Percentiles rank a stretch among this genome's conserved stretches.
phyloP scores from a whole-genome alignment of 177 flowering plant species.

The Vitis hybrid region DNA sequence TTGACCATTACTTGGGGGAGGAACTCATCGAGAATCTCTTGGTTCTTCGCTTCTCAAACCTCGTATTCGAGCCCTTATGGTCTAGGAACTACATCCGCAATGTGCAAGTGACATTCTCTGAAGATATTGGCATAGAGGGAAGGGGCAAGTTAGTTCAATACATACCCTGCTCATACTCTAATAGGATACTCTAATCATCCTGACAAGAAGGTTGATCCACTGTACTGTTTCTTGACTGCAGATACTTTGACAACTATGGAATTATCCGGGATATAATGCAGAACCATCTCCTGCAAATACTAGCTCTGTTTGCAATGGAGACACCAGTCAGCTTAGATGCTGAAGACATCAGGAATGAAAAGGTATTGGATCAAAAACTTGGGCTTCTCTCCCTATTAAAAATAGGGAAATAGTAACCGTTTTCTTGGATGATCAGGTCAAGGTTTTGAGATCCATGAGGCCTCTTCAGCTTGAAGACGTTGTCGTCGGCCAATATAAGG shows the following conservation, averaged over 20 bases:
- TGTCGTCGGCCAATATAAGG: slow-evolving; percentile 48
- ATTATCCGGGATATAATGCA: slow-evolving; percentile 23
- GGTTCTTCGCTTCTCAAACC: slow-evolving; percentile 31
- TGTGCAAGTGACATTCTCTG: slow-evolving; percentile 29
- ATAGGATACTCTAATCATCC: no score
- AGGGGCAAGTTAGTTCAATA: slow-evolving; percentile 18
- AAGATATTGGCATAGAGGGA: slow-evolving; percentile 27
- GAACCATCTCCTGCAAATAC: slow-evolving; percentile 25
- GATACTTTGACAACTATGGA: slow-evolving; percentile 24
- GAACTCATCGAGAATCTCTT: slow-evolving; percentile 26
- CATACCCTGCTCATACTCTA: background rate
- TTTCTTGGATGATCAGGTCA: slow-evolving; percentile 34
- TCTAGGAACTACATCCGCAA: slow-evolving; percentile 25
- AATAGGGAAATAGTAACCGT: background rate
- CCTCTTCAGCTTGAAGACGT: slow-evolving; percentile 43
- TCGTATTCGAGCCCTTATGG: slow-evolving; percentile 32
- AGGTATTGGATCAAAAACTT: slow-evolving; percentile 6
- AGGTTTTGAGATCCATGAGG: slow-evolving; percentile 53
- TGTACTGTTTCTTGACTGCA: background rate
- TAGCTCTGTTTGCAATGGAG: slow-evolving; percentile 28
- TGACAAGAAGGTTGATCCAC: no score
- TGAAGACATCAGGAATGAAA: slow-evolving; percentile 27
- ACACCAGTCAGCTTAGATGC: slow-evolving; percentile 28
- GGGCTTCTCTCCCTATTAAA: no score
- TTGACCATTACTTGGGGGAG: slow-evolving; percentile 29